These are phyloP conservation scores for Diaporthe destruens DNA, from an alignment of 2,329 filamentous ascomycete species.

Conservation along the genomic window DNA sequence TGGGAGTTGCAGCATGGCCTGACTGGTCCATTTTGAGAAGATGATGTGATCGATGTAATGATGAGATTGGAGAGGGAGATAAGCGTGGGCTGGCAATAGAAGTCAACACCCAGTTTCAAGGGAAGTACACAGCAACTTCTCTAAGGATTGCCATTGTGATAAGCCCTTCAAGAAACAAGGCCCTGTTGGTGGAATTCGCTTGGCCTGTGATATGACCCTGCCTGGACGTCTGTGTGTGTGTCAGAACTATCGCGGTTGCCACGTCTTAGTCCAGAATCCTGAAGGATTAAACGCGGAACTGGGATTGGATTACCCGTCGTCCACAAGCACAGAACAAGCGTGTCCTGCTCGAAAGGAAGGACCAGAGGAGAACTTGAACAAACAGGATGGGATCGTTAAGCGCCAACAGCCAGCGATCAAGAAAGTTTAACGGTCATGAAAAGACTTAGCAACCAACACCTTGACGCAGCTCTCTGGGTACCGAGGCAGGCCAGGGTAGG, in stretches of 20 bases:
- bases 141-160: too few species aligned
- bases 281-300: conserved; percentile 24
- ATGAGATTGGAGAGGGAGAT: not conserved
- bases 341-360: not conserved
- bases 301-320: not conserved
- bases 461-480: not conserved
- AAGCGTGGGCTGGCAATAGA: too few species aligned
- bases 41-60: not conserved
- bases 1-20: not conserved
- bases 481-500: not conserved
- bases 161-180: not conserved
- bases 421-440: not conserved
- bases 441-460: not conserved
- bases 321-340: conserved; percentile 18
- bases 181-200: too few species aligned
- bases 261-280: not conserved
- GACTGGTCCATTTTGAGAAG: not conserved
- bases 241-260: not conserved
- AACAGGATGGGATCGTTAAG: not conserved
- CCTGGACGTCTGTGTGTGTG: not conserved
- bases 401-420: not conserved
- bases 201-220: not conserved
- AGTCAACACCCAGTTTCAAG: not conserved
- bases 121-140: not conserved
- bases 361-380: not conserved